These are phyloP conservation scores for Microsporum ferrugineum DNA, from an alignment of 2,329 filamentous ascomycete genomes.

Conservation along the genomic window DNA sequence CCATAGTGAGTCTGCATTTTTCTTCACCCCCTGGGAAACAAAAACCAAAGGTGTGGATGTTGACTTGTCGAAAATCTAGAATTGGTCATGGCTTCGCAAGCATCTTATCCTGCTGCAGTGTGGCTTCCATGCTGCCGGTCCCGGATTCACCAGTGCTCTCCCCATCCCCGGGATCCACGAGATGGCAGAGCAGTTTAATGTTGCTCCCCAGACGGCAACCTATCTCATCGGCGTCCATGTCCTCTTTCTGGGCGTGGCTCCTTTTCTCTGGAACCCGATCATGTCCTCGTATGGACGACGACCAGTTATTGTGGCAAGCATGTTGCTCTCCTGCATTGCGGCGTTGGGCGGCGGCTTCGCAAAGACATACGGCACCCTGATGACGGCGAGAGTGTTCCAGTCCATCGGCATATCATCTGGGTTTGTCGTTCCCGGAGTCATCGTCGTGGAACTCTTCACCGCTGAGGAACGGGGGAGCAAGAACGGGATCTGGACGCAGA, in stretches of 20 bases:
- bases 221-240: not conserved
- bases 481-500: not conserved
- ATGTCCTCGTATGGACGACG: not conserved
- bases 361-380: not conserved
- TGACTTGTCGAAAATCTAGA: not conserved
- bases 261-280: not conserved
- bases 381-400: not conserved
- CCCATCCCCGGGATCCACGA: not conserved
- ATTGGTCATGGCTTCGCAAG: not conserved
- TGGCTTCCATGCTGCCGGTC: not conserved
- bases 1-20: not conserved
- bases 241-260: not conserved
- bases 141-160: not conserved
- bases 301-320: conserved; percentile 14
- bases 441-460: not conserved
- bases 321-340: conserved; percentile 8
- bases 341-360: not conserved
- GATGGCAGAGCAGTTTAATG: not conserved
- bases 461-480: not conserved
- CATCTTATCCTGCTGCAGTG: not conserved
- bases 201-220: not conserved
- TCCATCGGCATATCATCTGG: not conserved
- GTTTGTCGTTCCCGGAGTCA: not conserved
- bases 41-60: not conserved
- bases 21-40: not conserved